These are phyloP conservation scores for Podospora bellae-mahoneyi DNA, from an alignment of 495 filamentous ascomycete genomes.

Conservation along the genomic window DNA sequence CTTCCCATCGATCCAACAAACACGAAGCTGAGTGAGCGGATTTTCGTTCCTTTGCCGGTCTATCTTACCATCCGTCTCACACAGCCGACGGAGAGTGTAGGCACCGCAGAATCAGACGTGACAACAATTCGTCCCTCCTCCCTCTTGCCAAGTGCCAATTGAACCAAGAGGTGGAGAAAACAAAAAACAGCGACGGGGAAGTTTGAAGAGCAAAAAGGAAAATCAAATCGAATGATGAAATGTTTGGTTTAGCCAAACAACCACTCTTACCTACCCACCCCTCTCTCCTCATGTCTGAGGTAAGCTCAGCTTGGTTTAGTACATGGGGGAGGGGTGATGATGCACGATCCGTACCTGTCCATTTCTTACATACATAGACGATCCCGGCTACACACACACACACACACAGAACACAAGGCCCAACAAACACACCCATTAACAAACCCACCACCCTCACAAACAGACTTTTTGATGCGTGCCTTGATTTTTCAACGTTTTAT, in stretches of 20 bases:
- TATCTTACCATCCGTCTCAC: background rate
- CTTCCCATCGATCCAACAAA: background rate
- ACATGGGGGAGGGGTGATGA: background rate
- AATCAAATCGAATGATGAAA: background rate
- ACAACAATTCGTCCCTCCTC: background rate
- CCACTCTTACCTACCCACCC: background rate
- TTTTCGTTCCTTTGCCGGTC: background rate
- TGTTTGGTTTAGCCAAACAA: background rate
- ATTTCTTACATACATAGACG: background rate
- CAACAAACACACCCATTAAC: background rate
- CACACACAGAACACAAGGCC: background rate
- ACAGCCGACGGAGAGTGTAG: background rate
- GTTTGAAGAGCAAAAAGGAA: background rate
- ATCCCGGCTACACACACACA: background rate
- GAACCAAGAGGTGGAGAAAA: background rate
- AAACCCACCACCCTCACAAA: background rate
- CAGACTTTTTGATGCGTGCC: background rate
- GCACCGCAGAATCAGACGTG: background rate
- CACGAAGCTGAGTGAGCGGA: background rate
- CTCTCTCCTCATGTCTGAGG: background rate
- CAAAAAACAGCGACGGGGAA: background rate
- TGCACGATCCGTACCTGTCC: too few relatives aligned
- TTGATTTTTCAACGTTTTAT: background rate
- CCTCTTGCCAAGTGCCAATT: background rate
- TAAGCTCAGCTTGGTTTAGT: background rate